phyloP scores from a whole-genome alignment of 1,284 basidiomycete genomes.

The Thecaphora frezii region DNA sequence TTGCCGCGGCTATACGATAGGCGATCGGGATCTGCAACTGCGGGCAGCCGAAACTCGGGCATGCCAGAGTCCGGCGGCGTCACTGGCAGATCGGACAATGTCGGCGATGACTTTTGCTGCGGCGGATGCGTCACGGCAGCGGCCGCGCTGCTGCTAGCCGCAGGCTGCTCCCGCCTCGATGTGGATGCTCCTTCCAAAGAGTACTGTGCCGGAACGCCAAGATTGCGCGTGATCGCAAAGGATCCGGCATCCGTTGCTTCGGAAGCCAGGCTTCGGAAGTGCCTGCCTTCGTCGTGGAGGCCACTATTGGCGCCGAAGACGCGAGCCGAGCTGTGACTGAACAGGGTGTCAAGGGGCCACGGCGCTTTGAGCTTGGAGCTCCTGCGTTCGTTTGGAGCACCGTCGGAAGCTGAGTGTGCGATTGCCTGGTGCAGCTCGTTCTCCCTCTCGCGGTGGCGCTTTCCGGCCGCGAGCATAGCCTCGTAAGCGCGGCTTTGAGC shows the following conservation, averaged over 20 bases:
- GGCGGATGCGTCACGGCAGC: neutral
- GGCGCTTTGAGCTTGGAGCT: slow-evolving; percentile 11
- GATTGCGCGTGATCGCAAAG: too few species aligned
- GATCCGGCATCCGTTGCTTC: too few species aligned
- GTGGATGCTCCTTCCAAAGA: too few species aligned
- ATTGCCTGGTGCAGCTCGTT: neutral
- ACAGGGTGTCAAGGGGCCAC: slow-evolving; percentile 28
- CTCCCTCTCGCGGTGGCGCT: neutral
- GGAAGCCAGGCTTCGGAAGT: neutral
- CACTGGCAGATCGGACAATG: neutral
- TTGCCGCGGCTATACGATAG: neutral
- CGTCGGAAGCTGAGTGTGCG: too few species aligned
- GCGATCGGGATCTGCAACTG: neutral
- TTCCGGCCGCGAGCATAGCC: neutral
- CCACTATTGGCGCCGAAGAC: neutral
- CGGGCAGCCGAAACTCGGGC: neutral
- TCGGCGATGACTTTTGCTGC: neutral
- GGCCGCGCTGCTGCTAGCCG: too few species aligned
- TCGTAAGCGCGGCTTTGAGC: neutral
- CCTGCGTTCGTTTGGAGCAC: neutral
- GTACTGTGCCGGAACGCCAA: too few species aligned
- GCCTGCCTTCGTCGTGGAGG: neutral
- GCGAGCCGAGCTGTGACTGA: neutral
- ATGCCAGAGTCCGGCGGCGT: neutral
- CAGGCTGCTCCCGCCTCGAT: too few species aligned